These are phyloP conservation scores for Phytophthora hibernalis DNA, from an alignment of 352 stramenopile genomes.

Conservation along the genomic window DNA sequence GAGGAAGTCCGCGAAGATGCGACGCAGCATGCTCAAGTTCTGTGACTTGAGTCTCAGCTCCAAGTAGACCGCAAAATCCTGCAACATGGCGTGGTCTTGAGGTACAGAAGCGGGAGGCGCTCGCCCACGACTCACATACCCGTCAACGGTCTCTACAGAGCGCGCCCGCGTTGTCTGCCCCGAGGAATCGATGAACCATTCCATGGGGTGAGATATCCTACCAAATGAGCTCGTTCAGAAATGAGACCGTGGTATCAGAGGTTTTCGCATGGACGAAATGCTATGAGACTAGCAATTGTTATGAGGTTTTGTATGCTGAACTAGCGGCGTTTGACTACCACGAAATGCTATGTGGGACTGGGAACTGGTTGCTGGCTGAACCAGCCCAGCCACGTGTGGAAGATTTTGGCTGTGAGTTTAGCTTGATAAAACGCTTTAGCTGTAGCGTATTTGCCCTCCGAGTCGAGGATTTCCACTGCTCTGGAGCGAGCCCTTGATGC, in stretches of 20 bases:
- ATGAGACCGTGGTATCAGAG: too few relatives aligned
- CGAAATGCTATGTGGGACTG: not conserved
- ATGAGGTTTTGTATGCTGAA: too few relatives aligned
- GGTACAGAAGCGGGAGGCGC: slow-evolving; percentile 31
- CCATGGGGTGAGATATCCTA: slow-evolving; percentile 5
- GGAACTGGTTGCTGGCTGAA: not conserved
- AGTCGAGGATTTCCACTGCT: slow-evolving; percentile 28
- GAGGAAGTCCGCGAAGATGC: slow-evolving; percentile 63
- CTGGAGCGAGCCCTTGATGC: slow-evolving; percentile 6
- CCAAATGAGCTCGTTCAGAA: slow-evolving; percentile 7
- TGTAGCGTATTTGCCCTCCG: slow-evolving; percentile 23
- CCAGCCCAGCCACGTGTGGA: not conserved
- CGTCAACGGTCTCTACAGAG: slow-evolving; percentile 43
- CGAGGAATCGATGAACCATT: not conserved
- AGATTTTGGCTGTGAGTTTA: not conserved
- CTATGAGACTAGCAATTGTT: too few relatives aligned
- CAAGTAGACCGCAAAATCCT: slow-evolving; percentile 64
- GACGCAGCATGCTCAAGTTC: slow-evolving; percentile 59
- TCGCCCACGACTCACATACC: slow-evolving; percentile 38
- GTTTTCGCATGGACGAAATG: too few relatives aligned
- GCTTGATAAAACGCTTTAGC: not conserved
- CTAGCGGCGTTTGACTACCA: too few relatives aligned
- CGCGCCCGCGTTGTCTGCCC: not conserved
- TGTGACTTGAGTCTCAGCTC: slow-evolving; percentile 53
- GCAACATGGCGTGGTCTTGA: slow-evolving; percentile 48